Conservation (phyloP, 1,284 basidiomycete species). For the Waitea zeae region DNA sequence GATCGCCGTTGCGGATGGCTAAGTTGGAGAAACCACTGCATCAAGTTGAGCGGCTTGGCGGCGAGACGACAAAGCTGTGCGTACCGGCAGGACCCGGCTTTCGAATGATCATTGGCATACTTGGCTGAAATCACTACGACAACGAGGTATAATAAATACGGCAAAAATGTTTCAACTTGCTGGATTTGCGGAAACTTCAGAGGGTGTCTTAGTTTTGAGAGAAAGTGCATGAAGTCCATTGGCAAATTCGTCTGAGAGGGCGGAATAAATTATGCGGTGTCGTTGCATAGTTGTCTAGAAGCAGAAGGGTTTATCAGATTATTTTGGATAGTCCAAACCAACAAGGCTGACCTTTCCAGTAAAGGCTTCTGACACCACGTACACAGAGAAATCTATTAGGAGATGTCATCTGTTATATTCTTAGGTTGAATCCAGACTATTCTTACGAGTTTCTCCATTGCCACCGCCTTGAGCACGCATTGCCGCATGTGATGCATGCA, state of each 20-base stretch:
- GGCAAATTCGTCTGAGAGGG: constrained; percentile 48
- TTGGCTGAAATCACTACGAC: too few species aligned
- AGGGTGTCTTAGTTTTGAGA: constrained; percentile 57
- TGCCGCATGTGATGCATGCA: constrained; percentile 59
- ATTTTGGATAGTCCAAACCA: too few species aligned
- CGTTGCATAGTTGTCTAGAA: constrained; percentile 57
- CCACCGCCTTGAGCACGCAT: constrained; percentile 50
- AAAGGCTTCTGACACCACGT: constrained; percentile 54
- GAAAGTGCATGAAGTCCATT: constrained; percentile 60
- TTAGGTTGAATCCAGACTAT: neutral
- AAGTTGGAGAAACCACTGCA: too few species aligned
- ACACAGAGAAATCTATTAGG: constrained; percentile 59
- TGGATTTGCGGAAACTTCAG: too few species aligned
- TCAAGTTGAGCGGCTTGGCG: too few species aligned
- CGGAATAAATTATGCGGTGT: constrained; percentile 58
- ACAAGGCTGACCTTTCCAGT: constrained; percentile 49
- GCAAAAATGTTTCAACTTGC: too few species aligned
- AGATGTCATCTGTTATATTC: constrained; percentile 4
- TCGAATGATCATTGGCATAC: too few species aligned
- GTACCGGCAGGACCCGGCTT: too few species aligned
- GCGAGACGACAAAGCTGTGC: too few species aligned
- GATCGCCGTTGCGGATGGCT: too few species aligned
- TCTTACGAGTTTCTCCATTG: constrained; percentile 56
- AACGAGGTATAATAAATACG: too few species aligned
- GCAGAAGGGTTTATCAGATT: neutral